Conservation (phyloP, 2,329 filamentous ascomycete species). For the Calonectria fujianensis region DNA sequence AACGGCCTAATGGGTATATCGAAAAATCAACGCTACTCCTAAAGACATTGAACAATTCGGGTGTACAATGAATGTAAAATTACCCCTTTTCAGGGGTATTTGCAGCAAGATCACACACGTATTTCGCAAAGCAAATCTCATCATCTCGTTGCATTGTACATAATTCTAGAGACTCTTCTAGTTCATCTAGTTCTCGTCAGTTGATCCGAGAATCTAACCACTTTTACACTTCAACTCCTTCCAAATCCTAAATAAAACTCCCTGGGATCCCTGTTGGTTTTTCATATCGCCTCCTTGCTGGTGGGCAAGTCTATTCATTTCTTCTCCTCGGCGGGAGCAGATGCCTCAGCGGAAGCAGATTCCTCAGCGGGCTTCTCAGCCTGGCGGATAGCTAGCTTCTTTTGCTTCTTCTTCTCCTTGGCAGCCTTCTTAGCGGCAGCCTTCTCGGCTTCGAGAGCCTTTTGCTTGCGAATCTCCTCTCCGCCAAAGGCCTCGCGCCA, state of each 20-base stretch:
- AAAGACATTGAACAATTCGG: background rate
- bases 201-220: slow-evolving; percentile 50
- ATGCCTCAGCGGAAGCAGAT: slow-evolving; percentile 12
- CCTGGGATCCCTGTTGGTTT: slow-evolving; percentile 35
- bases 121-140: background rate
- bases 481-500: slow-evolving; percentile 86
- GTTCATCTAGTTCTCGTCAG: slow-evolving; percentile 47
- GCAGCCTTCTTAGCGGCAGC: slow-evolving; percentile 71
- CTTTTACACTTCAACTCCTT: slow-evolving; percentile 45
- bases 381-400: slow-evolving; percentile 55
- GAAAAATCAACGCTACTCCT: background rate
- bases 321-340: slow-evolving; percentile 37
- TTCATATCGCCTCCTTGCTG: slow-evolving; percentile 23
- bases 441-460: slow-evolving; percentile 73
- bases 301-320: slow-evolving; percentile 29
- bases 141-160: slow-evolving; percentile 37
- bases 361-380: slow-evolving; percentile 41
- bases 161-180: slow-evolving; percentile 38
- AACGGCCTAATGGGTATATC: background rate
- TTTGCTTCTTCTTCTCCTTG: slow-evolving; percentile 71
- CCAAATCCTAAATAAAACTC: slow-evolving; percentile 34
- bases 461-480: slow-evolving; percentile 80
- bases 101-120: background rate
- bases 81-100: no score
- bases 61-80: background rate